Evolutionary conservation across 2,329 filamentous ascomycete species (phyloP).

Genomic region (Phyllosticta citribraziliensis): DNA sequence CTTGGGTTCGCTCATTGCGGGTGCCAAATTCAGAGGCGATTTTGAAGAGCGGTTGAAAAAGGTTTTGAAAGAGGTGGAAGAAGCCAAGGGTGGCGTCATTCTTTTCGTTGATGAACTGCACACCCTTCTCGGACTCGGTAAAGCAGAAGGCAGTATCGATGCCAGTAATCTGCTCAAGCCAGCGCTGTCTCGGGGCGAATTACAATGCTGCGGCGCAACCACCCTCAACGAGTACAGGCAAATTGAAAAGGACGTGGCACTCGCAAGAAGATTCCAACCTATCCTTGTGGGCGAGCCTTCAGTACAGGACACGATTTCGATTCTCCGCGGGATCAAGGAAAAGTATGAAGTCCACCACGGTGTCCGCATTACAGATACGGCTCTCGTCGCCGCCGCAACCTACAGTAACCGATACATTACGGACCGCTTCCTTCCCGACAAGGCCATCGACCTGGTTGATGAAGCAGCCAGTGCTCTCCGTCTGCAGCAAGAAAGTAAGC

Average conservation of each 20-base stretch:
- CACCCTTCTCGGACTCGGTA: constrained; percentile 81
- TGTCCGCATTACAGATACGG: constrained; percentile 85
- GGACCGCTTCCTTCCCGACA: constrained; percentile 90
- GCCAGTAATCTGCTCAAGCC: constrained; percentile 92
- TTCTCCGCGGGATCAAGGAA: constrained; percentile 92
- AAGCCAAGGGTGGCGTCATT: constrained; percentile 81
- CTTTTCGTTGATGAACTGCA: constrained; percentile 94
- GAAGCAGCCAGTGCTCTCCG: constrained; percentile 86
- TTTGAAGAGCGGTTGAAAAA: constrained; percentile 91
- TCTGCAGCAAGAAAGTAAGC: constrained; percentile 92
- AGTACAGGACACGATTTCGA: constrained; percentile 88
- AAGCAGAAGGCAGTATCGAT: constrained; percentile 93
- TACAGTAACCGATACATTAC: constrained; percentile 95
- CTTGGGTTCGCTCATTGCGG: constrained; percentile 84
- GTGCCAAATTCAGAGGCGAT: constrained; percentile 89
- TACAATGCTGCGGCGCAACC: constrained; percentile 92
- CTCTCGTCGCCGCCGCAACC: constrained; percentile 81
- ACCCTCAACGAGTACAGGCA: constrained; percentile 84
- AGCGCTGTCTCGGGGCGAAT: constrained; percentile 79
- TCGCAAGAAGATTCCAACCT: constrained; percentile 87
- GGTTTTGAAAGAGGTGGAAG: constrained; percentile 82
- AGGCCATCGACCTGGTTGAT: constrained; percentile 93
- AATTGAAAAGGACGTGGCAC: constrained; percentile 92
- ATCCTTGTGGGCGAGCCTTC: constrained; percentile 87
- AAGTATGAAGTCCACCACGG: constrained; percentile 97